Conservation (phyloP, 441 rosid genomes). For the Erysimum pusillum region DNA sequence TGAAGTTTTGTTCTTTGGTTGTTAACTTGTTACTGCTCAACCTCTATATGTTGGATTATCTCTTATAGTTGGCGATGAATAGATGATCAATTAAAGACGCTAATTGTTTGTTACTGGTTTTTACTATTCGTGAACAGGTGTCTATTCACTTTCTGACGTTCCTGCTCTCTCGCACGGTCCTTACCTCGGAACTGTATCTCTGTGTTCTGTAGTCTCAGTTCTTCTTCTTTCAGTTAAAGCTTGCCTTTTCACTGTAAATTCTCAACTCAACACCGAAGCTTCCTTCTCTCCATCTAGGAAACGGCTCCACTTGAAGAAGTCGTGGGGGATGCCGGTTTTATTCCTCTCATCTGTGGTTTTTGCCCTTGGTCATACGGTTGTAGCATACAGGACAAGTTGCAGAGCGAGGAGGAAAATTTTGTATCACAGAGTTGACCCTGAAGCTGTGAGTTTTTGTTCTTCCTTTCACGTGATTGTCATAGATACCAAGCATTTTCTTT, state of each 20-base stretch:
- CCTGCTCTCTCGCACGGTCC: slow-evolving; percentile 84
- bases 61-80: background rate
- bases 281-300: slow-evolving; percentile 74
- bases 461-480: background rate
- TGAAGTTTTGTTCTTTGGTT: background rate
- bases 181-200: slow-evolving; percentile 79
- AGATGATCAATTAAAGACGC: slow-evolving; percentile 4
- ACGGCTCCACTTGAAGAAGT: slow-evolving; percentile 84
- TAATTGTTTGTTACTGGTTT: background rate
- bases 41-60: too few species aligned
- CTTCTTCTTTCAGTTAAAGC: slow-evolving; percentile 77
- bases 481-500: background rate
- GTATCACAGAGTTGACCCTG: slow-evolving; percentile 89
- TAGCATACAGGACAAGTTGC: slow-evolving; percentile 93
- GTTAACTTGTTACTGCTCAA: background rate
- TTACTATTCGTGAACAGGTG: slow-evolving; percentile 55
- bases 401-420: slow-evolving; percentile 87
- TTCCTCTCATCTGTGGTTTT: slow-evolving; percentile 90
- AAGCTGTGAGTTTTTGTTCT: slow-evolving; percentile 67
- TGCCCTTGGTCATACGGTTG: slow-evolving; percentile 89
- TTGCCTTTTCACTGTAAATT: slow-evolving; percentile 74
- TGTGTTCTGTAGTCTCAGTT: slow-evolving; percentile 69
- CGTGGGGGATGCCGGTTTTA: slow-evolving; percentile 98
- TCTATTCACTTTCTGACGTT: slow-evolving; percentile 68
- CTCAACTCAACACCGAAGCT: slow-evolving; percentile 73